Conservation (phyloP, 1,284 basidiomycete genomes). For the Inonotus obliquus region DNA sequence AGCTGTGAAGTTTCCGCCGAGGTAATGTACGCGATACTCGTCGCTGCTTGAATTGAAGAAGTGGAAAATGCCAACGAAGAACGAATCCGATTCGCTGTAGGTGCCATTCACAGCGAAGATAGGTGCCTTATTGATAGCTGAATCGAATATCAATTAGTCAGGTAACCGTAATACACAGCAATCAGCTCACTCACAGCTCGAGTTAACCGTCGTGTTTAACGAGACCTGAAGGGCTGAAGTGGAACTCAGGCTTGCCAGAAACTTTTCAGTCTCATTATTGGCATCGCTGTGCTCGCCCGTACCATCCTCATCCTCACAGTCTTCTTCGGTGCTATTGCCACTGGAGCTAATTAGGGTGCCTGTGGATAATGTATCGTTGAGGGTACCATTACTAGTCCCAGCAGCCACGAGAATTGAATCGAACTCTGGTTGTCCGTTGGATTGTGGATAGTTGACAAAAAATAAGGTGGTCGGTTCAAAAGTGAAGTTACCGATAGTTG, state of each 20-base stretch:
- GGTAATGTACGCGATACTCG: background rate
- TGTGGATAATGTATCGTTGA: background rate
- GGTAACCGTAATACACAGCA: background rate
- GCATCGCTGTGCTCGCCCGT: background rate
- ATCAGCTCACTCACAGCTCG: conserved; percentile 1
- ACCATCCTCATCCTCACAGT: background rate
- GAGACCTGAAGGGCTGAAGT: conserved; percentile 8
- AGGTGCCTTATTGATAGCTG: conserved; percentile 4
- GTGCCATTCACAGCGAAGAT: conserved; percentile 13
- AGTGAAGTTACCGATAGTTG: conserved; percentile 1
- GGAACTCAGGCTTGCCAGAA: background rate
- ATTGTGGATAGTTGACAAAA: conserved; percentile 8
- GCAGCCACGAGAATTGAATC: background rate
- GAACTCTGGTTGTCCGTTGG: background rate
- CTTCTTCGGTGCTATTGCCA: background rate
- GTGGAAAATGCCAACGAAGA: conserved; percentile 13
- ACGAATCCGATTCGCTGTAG: conserved; percentile 2
- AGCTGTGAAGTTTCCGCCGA: conserved; percentile 15
- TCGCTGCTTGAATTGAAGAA: conserved; percentile 4
- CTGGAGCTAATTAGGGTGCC: background rate
- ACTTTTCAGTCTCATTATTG: background rate
- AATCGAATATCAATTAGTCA: background rate
- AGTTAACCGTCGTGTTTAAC: conserved; percentile 6
- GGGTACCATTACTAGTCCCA: background rate
- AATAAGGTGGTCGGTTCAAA: conserved; percentile 13